Evolutionary conservation across 2,329 filamentous ascomycete genomes (phyloP).

Genomic region (Alternaria novae-zelandiae): DNA sequence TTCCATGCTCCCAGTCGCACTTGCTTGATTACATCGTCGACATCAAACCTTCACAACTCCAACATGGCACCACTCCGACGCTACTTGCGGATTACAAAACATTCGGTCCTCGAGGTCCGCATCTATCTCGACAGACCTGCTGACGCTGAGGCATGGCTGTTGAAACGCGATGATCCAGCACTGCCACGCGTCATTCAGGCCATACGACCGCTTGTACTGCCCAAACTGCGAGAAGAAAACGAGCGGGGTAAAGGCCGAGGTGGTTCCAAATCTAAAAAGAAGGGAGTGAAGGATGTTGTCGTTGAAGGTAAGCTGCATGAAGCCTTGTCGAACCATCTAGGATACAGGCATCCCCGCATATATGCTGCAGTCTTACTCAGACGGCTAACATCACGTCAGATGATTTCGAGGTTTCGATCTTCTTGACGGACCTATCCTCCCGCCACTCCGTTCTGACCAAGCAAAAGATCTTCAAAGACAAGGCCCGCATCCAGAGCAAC

Average conservation of each 20-base stretch:
- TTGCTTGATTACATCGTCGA: not conserved
- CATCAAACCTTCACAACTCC: not conserved
- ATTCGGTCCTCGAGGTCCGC: constrained; percentile 93
- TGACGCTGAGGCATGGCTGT: constrained; percentile 81
- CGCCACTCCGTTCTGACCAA: constrained; percentile 87
- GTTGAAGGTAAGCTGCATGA: constrained; percentile 67
- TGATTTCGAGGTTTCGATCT: constrained; percentile 94
- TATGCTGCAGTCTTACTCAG: constrained; percentile 15
- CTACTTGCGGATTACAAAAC: constrained; percentile 89
- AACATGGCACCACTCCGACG: constrained; percentile 85
- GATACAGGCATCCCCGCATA: not conserved
- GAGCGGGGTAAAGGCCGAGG: constrained; percentile 69
- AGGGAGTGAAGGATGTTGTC: constrained; percentile 89
- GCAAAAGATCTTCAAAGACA: constrained; percentile 71
- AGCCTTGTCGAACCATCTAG: not conserved
- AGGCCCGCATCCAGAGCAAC: constrained; percentile 54
- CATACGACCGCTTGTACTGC: constrained; percentile 83
- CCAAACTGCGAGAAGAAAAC: constrained; percentile 88
- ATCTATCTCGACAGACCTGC: constrained; percentile 94
- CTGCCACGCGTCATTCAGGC: constrained; percentile 84
- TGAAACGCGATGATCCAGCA: constrained; percentile 76
- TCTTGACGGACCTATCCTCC: constrained; percentile 83
- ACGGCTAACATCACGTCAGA: constrained; percentile 61
- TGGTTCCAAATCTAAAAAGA: constrained; percentile 65
- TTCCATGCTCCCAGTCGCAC: not conserved